Evolutionary conservation across 225 moss, liverwort and hornwort species (phyloP).

Genomic region (Neckera pumila): DNA sequence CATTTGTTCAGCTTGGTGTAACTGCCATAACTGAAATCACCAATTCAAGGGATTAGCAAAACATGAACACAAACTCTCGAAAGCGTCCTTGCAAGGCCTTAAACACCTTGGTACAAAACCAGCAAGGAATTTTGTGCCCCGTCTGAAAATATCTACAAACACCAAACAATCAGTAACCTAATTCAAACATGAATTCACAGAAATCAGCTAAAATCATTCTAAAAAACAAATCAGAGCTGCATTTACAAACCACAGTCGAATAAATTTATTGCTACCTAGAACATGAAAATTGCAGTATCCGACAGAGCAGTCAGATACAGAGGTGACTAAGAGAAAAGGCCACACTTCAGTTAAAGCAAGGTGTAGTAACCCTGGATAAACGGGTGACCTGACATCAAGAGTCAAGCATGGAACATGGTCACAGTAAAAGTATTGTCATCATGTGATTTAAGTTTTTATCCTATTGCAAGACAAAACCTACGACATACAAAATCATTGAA

Average conservation of each 20-base stretch:
- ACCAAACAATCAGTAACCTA: not conserved
- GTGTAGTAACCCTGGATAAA: not conserved
- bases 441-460: not conserved
- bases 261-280: not conserved
- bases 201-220: not conserved
- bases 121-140: not conserved
- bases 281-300: not conserved
- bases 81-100: not conserved
- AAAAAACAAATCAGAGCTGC: too few species aligned
- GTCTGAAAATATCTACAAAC: not conserved
- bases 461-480: not conserved
- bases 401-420: not conserved
- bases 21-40: slow-evolving; percentile 61
- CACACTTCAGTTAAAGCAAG: not conserved
- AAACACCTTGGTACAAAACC: not conserved
- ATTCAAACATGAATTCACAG: not conserved
- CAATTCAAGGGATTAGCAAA: not conserved
- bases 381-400: not conserved
- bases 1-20: slow-evolving; percentile 95
- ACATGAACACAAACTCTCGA: not conserved
- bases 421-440: not conserved
- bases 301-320: not conserved
- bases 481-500: not conserved
- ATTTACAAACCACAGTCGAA: not conserved
- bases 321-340: not conserved